Base-by-base conservation (phyloP, 495 filamentous ascomycete genomes). In the Podospora conica region DNA sequence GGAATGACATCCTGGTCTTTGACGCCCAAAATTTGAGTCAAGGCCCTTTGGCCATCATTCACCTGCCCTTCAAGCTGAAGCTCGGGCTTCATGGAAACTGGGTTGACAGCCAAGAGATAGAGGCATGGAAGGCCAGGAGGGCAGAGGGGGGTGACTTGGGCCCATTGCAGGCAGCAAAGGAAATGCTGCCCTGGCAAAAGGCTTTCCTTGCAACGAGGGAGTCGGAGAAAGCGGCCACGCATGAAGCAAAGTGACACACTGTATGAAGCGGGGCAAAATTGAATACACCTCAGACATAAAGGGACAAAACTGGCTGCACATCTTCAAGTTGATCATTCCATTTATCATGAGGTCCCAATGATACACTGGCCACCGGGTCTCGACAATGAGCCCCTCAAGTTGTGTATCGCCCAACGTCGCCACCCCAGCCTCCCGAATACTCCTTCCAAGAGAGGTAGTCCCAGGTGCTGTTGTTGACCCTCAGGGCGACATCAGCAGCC, bases 1-100 rank as follows among this genome's bases (percentile, higher is more conserved):
- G 75, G 15, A 85, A 82, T 66, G 83, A 84, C 59, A 71, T 85
- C 12, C 74, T 81, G 29, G 79, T 85, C 28, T 76, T 84, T 65
- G 83, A 86, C 65, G 77, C 78, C 18, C 72, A 72, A 68, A 66
- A 82, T 33, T 67, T 85, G 0, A 67, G 70, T 0, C 72, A 74
- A 56, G 82, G 80, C 0, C 81, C 83, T 12, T 23, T 83, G 18
- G 81, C 82, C 0, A 77, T 79, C 0, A 72, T 84, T 24, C 79
- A 81, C 53, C 55, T 83, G 28, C 81, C 81, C 18, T 65, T 82
- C 40, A 76, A 77, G 68, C 65, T 83, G 27, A 73, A 78, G 18
- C 65, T 80, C 18, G 79, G 81, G 0, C 64, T 83, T 28, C 81
- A 83, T 62, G 81, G 81, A 1, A 83, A 82, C 65, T 82, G 77